phyloP scores from a whole-genome alignment of 2,329 filamentous ascomycete genomes.

The Monilinia vaccinii-corymbosi region DNA sequence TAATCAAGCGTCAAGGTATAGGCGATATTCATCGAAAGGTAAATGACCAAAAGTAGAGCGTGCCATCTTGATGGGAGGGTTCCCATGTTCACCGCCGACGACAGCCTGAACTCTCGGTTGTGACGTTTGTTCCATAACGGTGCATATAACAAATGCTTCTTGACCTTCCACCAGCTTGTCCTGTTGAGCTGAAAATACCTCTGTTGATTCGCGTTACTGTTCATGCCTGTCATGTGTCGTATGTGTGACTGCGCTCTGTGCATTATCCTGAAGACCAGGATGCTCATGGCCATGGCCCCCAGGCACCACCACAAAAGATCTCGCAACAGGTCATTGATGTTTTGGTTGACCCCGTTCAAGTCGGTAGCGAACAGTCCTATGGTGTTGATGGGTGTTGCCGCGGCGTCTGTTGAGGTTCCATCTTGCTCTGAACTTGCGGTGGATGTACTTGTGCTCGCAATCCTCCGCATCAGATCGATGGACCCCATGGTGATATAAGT shows the following conservation, averaged over 20 bases:
- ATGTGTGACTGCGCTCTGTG: conserved; percentile 48
- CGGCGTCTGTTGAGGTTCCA: conserved; percentile 9
- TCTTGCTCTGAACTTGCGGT: conserved; percentile 9
- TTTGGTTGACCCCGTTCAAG: conserved; percentile 52
- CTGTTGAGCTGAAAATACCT: conserved; percentile 50
- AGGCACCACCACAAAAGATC: conserved; percentile 52
- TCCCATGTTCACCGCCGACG: conserved; percentile 49
- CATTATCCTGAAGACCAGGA: conserved; percentile 44
- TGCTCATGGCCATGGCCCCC: conserved; percentile 44
- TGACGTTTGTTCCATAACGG: conserved; percentile 57
- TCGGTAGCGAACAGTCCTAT: conserved; percentile 47
- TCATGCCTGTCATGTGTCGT: conserved; percentile 52
- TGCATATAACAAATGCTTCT: conserved; percentile 54
- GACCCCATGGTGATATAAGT: not conserved
- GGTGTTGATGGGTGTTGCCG: conserved; percentile 33
- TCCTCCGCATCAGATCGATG: conserved; percentile 6
- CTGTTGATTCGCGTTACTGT: conserved; percentile 41
- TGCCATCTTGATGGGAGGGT: conserved; percentile 59
- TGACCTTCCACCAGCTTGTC: conserved; percentile 49
- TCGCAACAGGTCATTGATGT: conserved; percentile 47
- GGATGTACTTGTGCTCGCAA: not conserved
- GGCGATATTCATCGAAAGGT: conserved; percentile 49
- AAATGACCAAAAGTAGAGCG: conserved; percentile 45
- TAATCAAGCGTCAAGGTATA: conserved; percentile 58
- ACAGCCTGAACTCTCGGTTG: conserved; percentile 57